phyloP scores from a whole-genome alignment of 768 basidiomycete species.

The Sporobolomyces roseus region DNA sequence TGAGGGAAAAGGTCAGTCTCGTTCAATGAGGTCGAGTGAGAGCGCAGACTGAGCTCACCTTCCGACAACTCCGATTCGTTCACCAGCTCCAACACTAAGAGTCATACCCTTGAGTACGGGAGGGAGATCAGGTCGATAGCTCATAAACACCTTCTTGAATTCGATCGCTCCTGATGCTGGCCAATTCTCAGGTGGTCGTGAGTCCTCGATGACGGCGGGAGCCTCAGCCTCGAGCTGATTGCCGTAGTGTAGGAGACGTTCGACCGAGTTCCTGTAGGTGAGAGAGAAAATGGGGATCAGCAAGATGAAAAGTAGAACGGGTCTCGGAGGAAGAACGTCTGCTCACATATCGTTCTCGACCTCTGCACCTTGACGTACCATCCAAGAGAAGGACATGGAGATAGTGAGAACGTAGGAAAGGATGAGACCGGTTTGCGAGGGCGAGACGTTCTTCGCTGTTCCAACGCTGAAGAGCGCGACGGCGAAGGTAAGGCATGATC shows the following conservation, averaged over 20 bases:
- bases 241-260: constrained; percentile 74
- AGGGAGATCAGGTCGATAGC: constrained; percentile 83
- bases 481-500: constrained; percentile 63
- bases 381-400: constrained; percentile 63
- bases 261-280: constrained; percentile 62
- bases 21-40: constrained; percentile 46
- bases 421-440: constrained; percentile 72
- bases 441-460: constrained; percentile 68
- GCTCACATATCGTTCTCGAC: constrained; percentile 93
- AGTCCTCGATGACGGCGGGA: constrained; percentile 48
- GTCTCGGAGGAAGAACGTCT: too few species aligned
- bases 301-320: too few species aligned
- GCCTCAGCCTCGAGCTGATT: constrained; percentile 60
- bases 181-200: constrained; percentile 64
- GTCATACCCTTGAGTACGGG: constrained; percentile 76
- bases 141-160: constrained; percentile 70
- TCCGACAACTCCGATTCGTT: constrained; percentile 90
- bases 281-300: too few species aligned
- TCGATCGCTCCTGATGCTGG: constrained; percentile 69
- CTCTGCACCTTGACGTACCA: constrained; percentile 68
- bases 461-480: constrained; percentile 76
- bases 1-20: constrained; percentile 45
- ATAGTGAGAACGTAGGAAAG: constrained; percentile 56
- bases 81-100: constrained; percentile 66
- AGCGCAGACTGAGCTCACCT: constrained; percentile 26